Evolutionary conservation across 495 filamentous ascomycete genomes (phyloP).

Genomic region (Podospora pseudopauciseta): DNA sequence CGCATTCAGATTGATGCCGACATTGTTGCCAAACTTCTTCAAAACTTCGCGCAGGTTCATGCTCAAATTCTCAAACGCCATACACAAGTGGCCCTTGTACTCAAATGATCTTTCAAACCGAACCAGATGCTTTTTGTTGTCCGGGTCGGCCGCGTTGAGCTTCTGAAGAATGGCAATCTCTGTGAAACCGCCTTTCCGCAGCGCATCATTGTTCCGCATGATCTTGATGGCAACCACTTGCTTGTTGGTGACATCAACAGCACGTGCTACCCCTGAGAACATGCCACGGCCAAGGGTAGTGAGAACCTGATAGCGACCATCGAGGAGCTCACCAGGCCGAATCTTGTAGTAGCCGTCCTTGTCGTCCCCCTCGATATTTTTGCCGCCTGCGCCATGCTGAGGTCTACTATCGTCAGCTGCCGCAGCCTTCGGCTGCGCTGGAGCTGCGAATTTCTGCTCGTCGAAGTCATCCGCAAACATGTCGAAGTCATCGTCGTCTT

Average conservation of each 20-base stretch:
- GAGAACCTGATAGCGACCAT: slow-evolving; percentile 82
- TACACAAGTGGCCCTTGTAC: slow-evolving; percentile 90
- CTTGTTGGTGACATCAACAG: slow-evolving; percentile 70
- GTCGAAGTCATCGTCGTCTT: slow-evolving; percentile 69
- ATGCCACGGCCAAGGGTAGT: slow-evolving; percentile 88
- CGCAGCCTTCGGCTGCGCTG: slow-evolving; percentile 42
- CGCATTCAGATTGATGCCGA: slow-evolving; percentile 82
- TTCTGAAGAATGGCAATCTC: slow-evolving; percentile 89
- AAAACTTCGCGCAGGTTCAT: slow-evolving; percentile 93
- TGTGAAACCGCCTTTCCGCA: slow-evolving; percentile 89
- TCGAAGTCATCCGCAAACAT: slow-evolving; percentile 94
- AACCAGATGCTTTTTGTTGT: slow-evolving; percentile 89
- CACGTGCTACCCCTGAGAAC: slow-evolving; percentile 93
- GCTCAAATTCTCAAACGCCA: slow-evolving; percentile 94
- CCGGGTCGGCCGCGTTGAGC: slow-evolving; percentile 75
- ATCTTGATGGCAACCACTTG: slow-evolving; percentile 85
- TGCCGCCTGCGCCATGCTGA: slow-evolving; percentile 49
- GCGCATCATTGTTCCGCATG: slow-evolving; percentile 88
- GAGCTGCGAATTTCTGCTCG: slow-evolving; percentile 80
- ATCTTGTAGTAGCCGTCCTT: slow-evolving; percentile 93
- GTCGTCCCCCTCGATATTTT: slow-evolving; percentile 91
- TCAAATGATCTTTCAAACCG: slow-evolving; percentile 83
- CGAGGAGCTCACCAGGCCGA: slow-evolving; percentile 81
- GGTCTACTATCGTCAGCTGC: slow-evolving; percentile 31
- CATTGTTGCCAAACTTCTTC: slow-evolving; percentile 92